phyloP scores from a whole-genome alignment of 2,329 filamentous ascomycete species.

The Fusarium poae region DNA sequence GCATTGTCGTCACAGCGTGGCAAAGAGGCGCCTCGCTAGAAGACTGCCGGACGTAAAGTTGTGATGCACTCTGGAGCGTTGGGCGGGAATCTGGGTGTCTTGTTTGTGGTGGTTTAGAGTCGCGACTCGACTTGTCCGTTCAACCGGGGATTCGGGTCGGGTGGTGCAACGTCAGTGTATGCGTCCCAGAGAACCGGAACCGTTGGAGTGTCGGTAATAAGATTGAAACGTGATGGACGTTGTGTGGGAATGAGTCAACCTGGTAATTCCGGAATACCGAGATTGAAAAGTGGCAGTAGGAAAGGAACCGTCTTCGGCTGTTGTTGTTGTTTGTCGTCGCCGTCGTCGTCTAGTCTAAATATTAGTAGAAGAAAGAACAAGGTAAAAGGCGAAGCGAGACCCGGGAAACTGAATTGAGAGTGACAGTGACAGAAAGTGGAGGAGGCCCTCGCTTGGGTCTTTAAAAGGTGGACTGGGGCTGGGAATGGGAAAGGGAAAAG shows the following conservation, averaged over 20 bases:
- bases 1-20: conserved; percentile 46
- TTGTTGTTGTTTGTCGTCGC: conserved; percentile 25
- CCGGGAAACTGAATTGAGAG: conserved; percentile 20
- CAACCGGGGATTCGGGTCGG: conserved; percentile 26
- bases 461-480: conserved; percentile 25
- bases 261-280: no score
- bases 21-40: conserved; percentile 43
- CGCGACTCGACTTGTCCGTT: conserved; percentile 14
- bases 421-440: conserved; percentile 35
- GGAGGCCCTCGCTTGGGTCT: conserved; percentile 29
- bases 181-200: conserved; percentile 26
- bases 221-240: not conserved
- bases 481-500: conserved; percentile 8
- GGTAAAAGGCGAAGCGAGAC: conserved; percentile 9
- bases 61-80: not conserved
- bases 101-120: conserved; percentile 1
- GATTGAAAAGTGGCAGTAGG: not conserved
- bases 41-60: conserved; percentile 16
- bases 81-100: not conserved
- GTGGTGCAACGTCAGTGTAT: conserved; percentile 32
- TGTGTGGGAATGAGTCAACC: not conserved
- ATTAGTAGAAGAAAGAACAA: conserved; percentile 17
- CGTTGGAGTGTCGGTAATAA: conserved; percentile 5
- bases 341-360: conserved; percentile 25
- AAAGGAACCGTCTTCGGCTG: conserved; percentile 9